These are phyloP conservation scores for Verticillium klebahnii DNA, from an alignment of 2,329 filamentous ascomycete genomes.

Conservation along the genomic window DNA sequence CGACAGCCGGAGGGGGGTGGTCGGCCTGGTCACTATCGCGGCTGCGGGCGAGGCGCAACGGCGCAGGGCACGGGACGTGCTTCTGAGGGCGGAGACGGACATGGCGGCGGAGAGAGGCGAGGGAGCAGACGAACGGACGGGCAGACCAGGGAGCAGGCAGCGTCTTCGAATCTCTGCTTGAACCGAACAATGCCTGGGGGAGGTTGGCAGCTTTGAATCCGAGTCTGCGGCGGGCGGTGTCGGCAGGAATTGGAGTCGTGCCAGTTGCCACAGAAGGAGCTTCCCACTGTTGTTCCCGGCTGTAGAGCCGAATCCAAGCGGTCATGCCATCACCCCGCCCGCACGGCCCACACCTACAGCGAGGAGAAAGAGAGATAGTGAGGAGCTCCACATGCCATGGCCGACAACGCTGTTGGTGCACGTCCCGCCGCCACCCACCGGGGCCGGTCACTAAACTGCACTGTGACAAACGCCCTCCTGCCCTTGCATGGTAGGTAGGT, in stretches of 20 bases:
- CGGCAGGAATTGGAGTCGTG: background rate
- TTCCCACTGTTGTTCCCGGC: background rate
- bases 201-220: background rate
- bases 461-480: too few relatives aligned
- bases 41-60: slow-evolving; percentile 14
- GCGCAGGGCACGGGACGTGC: slow-evolving; percentile 43
- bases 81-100: slow-evolving; percentile 37
- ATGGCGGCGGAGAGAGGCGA: slow-evolving; percentile 25
- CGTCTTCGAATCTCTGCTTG: background rate
- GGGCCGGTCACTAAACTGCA: too few relatives aligned
- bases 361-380: background rate
- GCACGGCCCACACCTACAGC: background rate
- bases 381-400: background rate
- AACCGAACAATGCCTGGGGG: slow-evolving; percentile 3
- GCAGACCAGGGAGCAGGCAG: background rate
- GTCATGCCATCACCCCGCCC: background rate
- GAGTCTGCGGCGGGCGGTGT: background rate
- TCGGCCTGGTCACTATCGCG: background rate
- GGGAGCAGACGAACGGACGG: background rate
- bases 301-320: background rate
- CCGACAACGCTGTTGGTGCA: background rate
- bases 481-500: too few relatives aligned
- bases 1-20: background rate
- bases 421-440: background rate
- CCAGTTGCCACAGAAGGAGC: background rate